Evolutionary conservation across 2,329 filamentous ascomycete species (phyloP), one percentile per base, ranked within the genome.

Genomic region (Ophiostoma perfectum): DNA sequence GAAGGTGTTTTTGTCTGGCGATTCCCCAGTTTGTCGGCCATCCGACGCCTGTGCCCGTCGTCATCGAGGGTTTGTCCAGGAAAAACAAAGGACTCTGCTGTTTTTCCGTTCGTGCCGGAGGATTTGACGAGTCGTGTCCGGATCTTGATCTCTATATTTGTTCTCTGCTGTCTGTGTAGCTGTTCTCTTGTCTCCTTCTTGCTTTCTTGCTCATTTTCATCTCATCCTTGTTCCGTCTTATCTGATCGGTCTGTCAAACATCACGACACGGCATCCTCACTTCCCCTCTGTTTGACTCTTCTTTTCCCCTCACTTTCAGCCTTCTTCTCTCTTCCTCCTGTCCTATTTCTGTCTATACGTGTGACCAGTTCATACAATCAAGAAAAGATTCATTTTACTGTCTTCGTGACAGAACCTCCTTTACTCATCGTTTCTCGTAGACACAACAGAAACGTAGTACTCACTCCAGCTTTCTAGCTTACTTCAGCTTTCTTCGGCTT

Each of bases 331-430:
- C 39, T 14, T 18, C 5, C n/a, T 62, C 44, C n/a, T 66, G 18
- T 55, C 38, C 52, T 42, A 36, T 47, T 18, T 27, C 49, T 47
- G 45, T 65, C 47, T 65, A 63, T 63, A 66, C 60, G 27, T 27
- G 27, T 27, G 27, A 27, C 27, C 27, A 27, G 27, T 27, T 27
- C 27, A 27, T 27, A 27, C 27, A 27, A 27, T 27, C 27, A 71
- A 67, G 27, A 58, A 39, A 64, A 69, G 16, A 60, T 52, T 44
- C 62, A 45, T 65, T 65, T 65, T 58, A 63, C 58, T 63, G 58
- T 66, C 68, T 72, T 62, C 27, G 68, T 72, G 70, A 70, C 71
- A 70, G 68, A 27, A 27, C 27, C 27, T 2, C 55, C 39, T 52
- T 14, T 41, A 39, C n/a, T 36, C 52, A 2, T 64, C 64, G 45